phyloP scores from a whole-genome alignment of 225 moss, liverwort and hornwort species.

The Physcomitrellopsis africana region DNA sequence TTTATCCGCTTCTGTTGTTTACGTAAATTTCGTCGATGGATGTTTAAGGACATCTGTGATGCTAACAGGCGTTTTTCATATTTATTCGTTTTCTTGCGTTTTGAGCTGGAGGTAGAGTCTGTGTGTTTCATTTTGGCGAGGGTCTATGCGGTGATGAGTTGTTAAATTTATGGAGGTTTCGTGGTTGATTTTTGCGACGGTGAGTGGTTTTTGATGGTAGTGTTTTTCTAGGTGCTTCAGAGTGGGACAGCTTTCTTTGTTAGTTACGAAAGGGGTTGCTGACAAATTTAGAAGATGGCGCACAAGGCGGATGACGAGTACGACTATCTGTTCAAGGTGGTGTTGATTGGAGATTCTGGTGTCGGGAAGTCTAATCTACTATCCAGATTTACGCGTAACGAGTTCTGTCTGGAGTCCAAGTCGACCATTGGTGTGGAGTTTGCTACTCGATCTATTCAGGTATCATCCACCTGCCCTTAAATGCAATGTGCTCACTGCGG shows the following conservation, averaged over 20 bases:
- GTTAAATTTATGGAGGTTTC: background rate
- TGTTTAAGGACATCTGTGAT: background rate
- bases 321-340: no score
- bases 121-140: background rate
- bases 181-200: background rate
- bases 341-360: no score
- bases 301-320: no score
- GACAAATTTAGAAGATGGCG: constrained; percentile 29
- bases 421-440: no score
- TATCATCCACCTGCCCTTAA: background rate
- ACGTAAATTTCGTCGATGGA: background rate
- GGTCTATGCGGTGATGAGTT: background rate
- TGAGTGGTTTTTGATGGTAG: background rate
- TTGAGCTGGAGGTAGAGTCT: background rate
- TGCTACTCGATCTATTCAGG: no score
- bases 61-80: background rate
- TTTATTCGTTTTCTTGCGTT: background rate
- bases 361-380: no score
- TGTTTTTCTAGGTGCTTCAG: background rate
- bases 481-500: background rate
- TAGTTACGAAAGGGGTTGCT: background rate
- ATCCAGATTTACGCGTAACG: no score
- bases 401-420: no score
- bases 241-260: constrained; percentile 2
- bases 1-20: background rate